Conservation (phyloP, 495 filamentous ascomycete genomes). For the Daldinia decipiens region DNA sequence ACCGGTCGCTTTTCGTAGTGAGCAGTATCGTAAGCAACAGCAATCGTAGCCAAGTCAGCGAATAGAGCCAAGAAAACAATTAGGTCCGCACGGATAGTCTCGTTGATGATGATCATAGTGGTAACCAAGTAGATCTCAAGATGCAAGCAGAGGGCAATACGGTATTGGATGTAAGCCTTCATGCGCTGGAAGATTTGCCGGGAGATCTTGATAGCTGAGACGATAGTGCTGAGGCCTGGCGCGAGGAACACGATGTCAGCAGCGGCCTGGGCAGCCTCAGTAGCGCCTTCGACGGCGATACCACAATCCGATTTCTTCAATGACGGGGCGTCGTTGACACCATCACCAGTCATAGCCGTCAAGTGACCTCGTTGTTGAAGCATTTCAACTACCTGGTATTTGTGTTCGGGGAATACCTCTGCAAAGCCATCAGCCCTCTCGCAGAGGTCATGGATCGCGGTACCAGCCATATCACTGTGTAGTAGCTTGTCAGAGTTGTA, state of each 20-base stretch:
- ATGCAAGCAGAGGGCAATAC: conserved; percentile 89
- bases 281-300: conserved; percentile 91
- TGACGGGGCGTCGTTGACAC: conserved; percentile 95
- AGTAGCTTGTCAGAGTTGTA: conserved; percentile 88
- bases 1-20: conserved; percentile 84
- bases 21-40: conserved; percentile 91
- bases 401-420: conserved; percentile 96
- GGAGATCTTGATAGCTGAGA: conserved; percentile 89
- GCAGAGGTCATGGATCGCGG: conserved; percentile 89
- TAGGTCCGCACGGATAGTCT: conserved; percentile 80
- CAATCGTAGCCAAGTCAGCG: conserved; percentile 87
- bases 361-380: conserved; percentile 94
- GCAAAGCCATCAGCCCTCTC: conserved; percentile 92
- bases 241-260: conserved; percentile 92
- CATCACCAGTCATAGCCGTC: conserved; percentile 96
- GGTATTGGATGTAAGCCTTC: conserved; percentile 95
- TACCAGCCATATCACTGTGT: conserved; percentile 86
- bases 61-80: conserved; percentile 93
- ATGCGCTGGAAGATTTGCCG: conserved; percentile 96
- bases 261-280: conserved; percentile 87
- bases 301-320: conserved; percentile 93
- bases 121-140: conserved; percentile 87
- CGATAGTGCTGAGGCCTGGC: conserved; percentile 88
- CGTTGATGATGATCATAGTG: conserved; percentile 85
- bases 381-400: conserved; percentile 96